Conservation (phyloP, 805 yeast species). For the Candida suzukii region DNA sequence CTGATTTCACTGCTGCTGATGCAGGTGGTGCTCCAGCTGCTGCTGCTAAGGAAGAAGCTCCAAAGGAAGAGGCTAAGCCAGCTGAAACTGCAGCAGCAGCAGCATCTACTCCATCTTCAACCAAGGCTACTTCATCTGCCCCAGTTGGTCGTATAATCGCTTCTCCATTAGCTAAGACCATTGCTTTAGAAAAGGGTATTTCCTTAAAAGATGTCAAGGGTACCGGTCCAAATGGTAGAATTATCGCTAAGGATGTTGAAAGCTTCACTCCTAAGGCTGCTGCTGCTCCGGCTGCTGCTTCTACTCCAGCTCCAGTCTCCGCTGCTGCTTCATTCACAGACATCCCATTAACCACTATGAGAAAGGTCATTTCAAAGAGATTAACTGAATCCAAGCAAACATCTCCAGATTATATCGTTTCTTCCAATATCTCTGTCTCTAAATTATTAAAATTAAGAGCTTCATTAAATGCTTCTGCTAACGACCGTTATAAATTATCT, state of each 20-base stretch:
- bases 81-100: slow-evolving; percentile 24
- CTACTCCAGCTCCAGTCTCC: slow-evolving; percentile 30
- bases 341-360: slow-evolving; percentile 83
- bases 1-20: slow-evolving; percentile 74
- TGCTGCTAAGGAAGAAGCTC: slow-evolving; percentile 23
- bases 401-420: slow-evolving; percentile 89
- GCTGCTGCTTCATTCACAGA: slow-evolving; percentile 62
- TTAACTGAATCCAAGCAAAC: slow-evolving; percentile 77
- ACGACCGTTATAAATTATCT: slow-evolving; percentile 84
- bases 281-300: slow-evolving; percentile 31
- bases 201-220: slow-evolving; percentile 81
- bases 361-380: slow-evolving; percentile 89
- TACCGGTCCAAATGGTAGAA: slow-evolving; percentile 93
- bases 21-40: slow-evolving; percentile 51
- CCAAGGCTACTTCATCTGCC: slow-evolving; percentile 33
- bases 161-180: slow-evolving; percentile 88
- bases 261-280: slow-evolving; percentile 37
- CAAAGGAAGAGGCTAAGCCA: slow-evolving; percentile 22
- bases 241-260: slow-evolving; percentile 87
- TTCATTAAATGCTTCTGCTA: slow-evolving; percentile 76
- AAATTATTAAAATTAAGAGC: slow-evolving; percentile 89
- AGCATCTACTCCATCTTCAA: slow-evolving; percentile 22
- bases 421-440: slow-evolving; percentile 78
- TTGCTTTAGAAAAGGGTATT: slow-evolving; percentile 90
- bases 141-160: slow-evolving; percentile 73